Evolutionary conservation across 2,329 filamentous ascomycete genomes (phyloP).

Genomic region (Penicillium sp.): DNA sequence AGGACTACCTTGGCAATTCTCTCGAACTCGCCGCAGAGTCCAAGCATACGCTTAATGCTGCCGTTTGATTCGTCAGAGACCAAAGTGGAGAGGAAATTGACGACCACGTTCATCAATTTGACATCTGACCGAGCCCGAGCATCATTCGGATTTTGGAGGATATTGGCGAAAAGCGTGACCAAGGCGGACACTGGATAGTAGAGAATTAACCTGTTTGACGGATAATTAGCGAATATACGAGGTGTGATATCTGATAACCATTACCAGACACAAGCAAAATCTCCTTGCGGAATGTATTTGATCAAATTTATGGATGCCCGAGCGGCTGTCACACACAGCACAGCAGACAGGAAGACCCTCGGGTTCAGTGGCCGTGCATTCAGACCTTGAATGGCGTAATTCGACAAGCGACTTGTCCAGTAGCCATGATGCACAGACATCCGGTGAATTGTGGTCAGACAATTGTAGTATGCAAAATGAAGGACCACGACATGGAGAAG

Average conservation of each 20-base stretch:
- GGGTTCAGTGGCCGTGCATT: slow-evolving; percentile 89
- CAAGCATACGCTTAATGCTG: slow-evolving; percentile 87
- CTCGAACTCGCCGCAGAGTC: slow-evolving; percentile 92
- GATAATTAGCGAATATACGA: slow-evolving; percentile 62
- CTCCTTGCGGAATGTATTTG: slow-evolving; percentile 92
- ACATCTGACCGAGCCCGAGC: slow-evolving; percentile 81
- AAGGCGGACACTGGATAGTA: slow-evolving; percentile 96
- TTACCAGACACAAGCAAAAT: slow-evolving; percentile 92
- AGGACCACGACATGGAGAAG: slow-evolving; percentile 90
- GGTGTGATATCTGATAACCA: slow-evolving; percentile 29
- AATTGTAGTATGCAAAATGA: slow-evolving; percentile 97
- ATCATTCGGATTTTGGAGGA: slow-evolving; percentile 90
- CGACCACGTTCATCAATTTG: slow-evolving; percentile 84
- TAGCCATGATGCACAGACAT: slow-evolving; percentile 98
- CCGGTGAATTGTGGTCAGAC: slow-evolving; percentile 91
- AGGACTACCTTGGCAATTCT: slow-evolving; percentile 86
- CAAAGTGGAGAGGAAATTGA: slow-evolving; percentile 83
- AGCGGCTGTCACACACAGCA: slow-evolving; percentile 86
- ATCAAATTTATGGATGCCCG: slow-evolving; percentile 87
- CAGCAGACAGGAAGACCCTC: slow-evolving; percentile 86
- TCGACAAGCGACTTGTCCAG: slow-evolving; percentile 91
- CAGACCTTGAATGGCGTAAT: slow-evolving; percentile 89
- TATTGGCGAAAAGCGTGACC: slow-evolving; percentile 92
- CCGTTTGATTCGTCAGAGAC: slow-evolving; percentile 85
- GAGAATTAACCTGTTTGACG: slow-evolving; percentile 84